A percentile compares a stretch with the other conserved stretches of the same genome.
phyloP scores from a whole-genome alignment of 805 yeast species.

The Candida hispaniensis region DNA sequence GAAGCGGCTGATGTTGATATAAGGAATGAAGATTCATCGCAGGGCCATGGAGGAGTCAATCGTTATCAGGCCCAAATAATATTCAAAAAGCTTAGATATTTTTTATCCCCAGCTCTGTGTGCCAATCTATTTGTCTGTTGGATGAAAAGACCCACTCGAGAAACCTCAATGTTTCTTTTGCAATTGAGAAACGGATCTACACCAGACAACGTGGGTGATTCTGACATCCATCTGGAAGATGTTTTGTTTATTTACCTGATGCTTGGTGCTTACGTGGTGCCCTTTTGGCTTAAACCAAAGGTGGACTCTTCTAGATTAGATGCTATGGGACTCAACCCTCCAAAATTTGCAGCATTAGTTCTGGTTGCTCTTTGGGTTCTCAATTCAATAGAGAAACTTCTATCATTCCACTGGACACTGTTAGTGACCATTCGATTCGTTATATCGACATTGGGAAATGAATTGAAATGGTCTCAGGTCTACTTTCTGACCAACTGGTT shows the following conservation, averaged over 20 bases:
- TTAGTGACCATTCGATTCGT: slow-evolving; percentile 6
- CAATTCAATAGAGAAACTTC: slow-evolving; percentile 12
- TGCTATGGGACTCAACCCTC: slow-evolving; percentile 9
- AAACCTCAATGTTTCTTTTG: slow-evolving; percentile 8
- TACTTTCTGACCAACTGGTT: slow-evolving; percentile 13
- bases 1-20: slow-evolving; percentile 9
- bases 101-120: slow-evolving; percentile 4
- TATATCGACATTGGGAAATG: slow-evolving; percentile 6
- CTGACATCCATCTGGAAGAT: neutral
- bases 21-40: slow-evolving; percentile 12
- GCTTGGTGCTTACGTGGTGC: slow-evolving; percentile 9
- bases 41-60: slow-evolving; percentile 13
- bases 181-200: slow-evolving; percentile 1
- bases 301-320: slow-evolving; percentile 6
- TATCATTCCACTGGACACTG: slow-evolving; percentile 10
- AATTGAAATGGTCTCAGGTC: slow-evolving; percentile 15
- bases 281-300: slow-evolving; percentile 11
- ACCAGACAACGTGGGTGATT: too few species aligned
- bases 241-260: slow-evolving; percentile 5
- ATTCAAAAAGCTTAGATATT: slow-evolving; percentile 2
- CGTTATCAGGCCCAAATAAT: slow-evolving; percentile 10
- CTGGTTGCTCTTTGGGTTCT: slow-evolving; percentile 4
- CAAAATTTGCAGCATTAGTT: slow-evolving; percentile 11
- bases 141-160: slow-evolving; percentile 11
- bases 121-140: slow-evolving; percentile 11